phyloP scores from a whole-genome alignment of 1,284 basidiomycete genomes.

The Paramarasmius palmivorus region DNA sequence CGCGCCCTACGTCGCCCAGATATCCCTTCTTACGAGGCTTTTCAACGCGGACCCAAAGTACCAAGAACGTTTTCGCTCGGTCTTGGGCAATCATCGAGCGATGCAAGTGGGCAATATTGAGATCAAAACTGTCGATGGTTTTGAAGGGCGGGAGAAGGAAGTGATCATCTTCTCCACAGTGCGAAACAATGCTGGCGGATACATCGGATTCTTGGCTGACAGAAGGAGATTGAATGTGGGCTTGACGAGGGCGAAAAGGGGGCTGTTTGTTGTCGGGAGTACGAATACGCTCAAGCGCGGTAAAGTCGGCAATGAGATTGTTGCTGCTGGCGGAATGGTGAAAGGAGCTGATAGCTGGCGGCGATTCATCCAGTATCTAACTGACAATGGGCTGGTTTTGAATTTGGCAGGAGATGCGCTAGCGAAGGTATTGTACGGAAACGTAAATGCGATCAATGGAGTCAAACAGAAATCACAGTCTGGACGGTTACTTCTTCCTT shows the following conservation, averaged over 20 bases:
- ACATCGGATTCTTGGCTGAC: constrained; percentile 91
- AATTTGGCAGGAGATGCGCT: constrained; percentile 45
- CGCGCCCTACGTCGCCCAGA: constrained; percentile 84
- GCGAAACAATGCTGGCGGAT: constrained; percentile 71
- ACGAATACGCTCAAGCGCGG: constrained; percentile 65
- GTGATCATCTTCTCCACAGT: constrained; percentile 92
- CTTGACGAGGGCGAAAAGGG: constrained; percentile 82
- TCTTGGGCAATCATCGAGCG: constrained; percentile 66
- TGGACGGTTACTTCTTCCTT: too few species aligned
- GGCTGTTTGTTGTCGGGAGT: constrained; percentile 81
- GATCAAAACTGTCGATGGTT: constrained; percentile 90
- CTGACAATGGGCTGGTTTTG: constrained; percentile 51
- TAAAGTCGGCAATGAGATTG: constrained; percentile 28
- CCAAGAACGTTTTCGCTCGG: constrained; percentile 49
- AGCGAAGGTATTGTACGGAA: constrained; percentile 47
- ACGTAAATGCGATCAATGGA: constrained; percentile 22
- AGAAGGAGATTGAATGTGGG: constrained; percentile 86
- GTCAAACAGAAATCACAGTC: background rate
- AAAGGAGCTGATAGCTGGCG: constrained; percentile 59
- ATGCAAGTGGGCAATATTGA: constrained; percentile 69
- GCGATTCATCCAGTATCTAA: constrained; percentile 57
- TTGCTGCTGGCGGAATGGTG: constrained; percentile 25
- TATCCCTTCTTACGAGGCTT: constrained; percentile 65
- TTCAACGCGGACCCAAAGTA: constrained; percentile 56
- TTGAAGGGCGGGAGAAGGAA: constrained; percentile 92